Base-by-base conservation (phyloP, 2,329 filamentous ascomycete species). In the Elsinoe ampelina region DNA sequence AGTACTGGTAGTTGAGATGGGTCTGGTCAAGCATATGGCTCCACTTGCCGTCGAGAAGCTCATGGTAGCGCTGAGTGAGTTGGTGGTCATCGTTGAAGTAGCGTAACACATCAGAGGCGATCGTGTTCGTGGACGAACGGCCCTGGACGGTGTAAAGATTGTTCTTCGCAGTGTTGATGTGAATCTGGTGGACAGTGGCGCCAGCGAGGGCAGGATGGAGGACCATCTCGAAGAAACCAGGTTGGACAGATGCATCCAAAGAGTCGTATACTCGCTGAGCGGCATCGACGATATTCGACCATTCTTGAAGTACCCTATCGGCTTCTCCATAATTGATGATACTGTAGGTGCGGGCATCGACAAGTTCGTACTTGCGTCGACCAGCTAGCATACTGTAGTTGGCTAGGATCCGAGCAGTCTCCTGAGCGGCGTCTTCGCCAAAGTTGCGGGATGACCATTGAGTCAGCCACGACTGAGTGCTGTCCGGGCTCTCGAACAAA, bases 271-370 rank as follows among this genome's bases (percentile, higher is more conserved):
- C 70, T 1, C 69, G 70, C 63, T 83, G 76, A 0, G 84, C 81
- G 43, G 77, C 72, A 7, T 73, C 67, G 1, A 73, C 76, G 19
- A 86, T 72, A 0, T 69, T 62, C 11, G 72, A 66, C 82, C 82
- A 85, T 59, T 80, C 74, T 2, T 73, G 71, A 10, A 84, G 71
- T 1, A 84, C 72, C 0, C 70, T 72, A 47, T 84, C 80, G 1
- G 80, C 82, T 70, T 86, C 83, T 61, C 81, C 76, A 66, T 85
- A 85, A 71, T 85, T 81, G 64, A 83, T 72, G 2, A 83, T 68
- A 45, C 77, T 83, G 69, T 81, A 86, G 2, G 77, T 81, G 13
- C 71, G 72, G 0, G 79, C 73, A 61, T 83, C 80, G 2, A 85
- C 70, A 10, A 82, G 75, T 68, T 86, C 83, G 61, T 78, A 85